A percentile compares a stretch with the other conserved stretches of the same genome.
phyloP scores from a whole-genome alignment of 2,329 filamentous ascomycete genomes.

The Venturia asperata region DNA sequence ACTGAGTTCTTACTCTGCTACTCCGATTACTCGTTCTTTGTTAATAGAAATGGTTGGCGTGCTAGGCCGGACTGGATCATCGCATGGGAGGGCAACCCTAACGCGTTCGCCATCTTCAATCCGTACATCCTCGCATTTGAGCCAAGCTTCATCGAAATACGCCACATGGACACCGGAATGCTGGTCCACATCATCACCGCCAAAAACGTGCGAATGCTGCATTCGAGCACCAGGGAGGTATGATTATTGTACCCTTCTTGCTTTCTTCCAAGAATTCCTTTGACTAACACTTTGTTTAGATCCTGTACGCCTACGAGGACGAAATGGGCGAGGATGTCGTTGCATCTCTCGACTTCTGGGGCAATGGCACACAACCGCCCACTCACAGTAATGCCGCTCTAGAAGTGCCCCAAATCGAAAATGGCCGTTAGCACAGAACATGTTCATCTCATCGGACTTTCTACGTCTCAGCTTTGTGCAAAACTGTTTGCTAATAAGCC shows the following conservation, averaged over 20 bases:
- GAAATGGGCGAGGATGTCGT: constrained; percentile 89
- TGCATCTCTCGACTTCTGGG: constrained; percentile 93
- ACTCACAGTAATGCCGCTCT: constrained; percentile 14
- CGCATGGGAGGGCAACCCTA: constrained; percentile 91
- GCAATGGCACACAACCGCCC: constrained; percentile 10
- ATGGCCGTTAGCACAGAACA: constrained; percentile 5
- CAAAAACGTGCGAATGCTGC: constrained; percentile 94
- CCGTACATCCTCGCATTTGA: constrained; percentile 98
- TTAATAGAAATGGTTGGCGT: constrained; percentile 96
- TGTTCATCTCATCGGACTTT: neutral
- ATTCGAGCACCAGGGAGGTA: constrained; percentile 95
- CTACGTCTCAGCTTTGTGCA: neutral
- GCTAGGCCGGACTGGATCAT: constrained; percentile 95
- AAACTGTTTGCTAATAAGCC: neutral
- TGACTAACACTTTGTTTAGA: constrained; percentile 47
- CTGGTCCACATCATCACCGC: constrained; percentile 91
- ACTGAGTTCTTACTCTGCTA: constrained; percentile 98
- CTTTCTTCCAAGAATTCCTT: neutral
- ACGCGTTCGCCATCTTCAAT: constrained; percentile 87
- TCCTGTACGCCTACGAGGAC: constrained; percentile 95
- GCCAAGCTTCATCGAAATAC: constrained; percentile 92
- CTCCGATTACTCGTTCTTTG: constrained; percentile 97
- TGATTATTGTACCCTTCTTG: constrained; percentile 28
- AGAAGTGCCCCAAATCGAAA: constrained; percentile 13
- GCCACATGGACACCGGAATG: constrained; percentile 88